These are phyloP conservation scores for Solanum pimpinellifolium DNA, from an alignment of 257 asterid species.

Conservation along the genomic window DNA sequence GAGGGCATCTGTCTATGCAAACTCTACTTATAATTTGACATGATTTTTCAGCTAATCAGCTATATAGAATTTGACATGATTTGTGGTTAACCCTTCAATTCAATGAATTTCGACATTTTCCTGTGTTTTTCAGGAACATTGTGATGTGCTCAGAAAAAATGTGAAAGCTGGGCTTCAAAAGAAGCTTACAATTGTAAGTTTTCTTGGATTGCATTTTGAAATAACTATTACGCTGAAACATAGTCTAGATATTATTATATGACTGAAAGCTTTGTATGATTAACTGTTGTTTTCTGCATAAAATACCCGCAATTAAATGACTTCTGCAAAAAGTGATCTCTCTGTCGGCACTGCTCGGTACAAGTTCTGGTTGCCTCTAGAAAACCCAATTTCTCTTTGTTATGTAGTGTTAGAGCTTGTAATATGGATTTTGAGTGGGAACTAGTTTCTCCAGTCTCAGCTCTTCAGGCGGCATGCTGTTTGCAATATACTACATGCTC, in stretches of 20 bases:
- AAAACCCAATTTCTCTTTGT: not conserved
- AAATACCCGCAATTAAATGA: not conserved
- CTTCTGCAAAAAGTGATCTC: not conserved
- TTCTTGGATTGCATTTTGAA: not conserved
- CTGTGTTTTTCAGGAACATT: slow-evolving; percentile 48
- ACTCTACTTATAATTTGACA: not conserved
- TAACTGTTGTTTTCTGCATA: not conserved
- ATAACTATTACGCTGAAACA: not conserved
- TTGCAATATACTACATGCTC: not conserved
- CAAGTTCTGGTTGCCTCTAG: not conserved
- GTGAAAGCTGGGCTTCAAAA: slow-evolving; percentile 42
- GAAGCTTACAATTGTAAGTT: slow-evolving; percentile 69
- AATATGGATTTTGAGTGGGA: not conserved
- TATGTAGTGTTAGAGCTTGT: not conserved
- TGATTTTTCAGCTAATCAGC: not conserved
- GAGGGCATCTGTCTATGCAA: not conserved
- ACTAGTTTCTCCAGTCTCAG: not conserved
- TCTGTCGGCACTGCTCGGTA: not conserved
- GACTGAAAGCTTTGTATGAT: not conserved
- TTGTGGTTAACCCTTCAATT: not conserved
- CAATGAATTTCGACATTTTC: not conserved
- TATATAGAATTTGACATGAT: not conserved
- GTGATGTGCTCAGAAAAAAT: slow-evolving; percentile 36
- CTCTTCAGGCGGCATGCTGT: not conserved
- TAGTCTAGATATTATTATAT: not conserved